Percentiles rank a stretch among this genome's conserved stretches.
phyloP scores from a whole-genome alignment of 2,329 filamentous ascomycete genomes.

The Penicillium sp. region DNA sequence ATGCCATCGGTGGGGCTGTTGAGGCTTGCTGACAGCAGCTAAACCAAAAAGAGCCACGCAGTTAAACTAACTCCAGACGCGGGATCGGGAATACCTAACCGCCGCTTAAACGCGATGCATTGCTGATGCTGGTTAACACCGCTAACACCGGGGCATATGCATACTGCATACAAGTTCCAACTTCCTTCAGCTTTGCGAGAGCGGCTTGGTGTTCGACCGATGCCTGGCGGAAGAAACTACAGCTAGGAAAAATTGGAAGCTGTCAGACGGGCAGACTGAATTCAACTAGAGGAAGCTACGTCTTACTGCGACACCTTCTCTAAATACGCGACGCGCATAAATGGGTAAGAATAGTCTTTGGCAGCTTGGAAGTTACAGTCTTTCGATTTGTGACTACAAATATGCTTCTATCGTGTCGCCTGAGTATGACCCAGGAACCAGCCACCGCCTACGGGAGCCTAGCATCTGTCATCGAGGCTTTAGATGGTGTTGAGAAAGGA shows the following conservation, averaged over 20 bases:
- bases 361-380: neutral
- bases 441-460: neutral
- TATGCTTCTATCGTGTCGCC: neutral
- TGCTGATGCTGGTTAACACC: neutral
- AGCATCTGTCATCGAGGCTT: neutral
- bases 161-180: neutral
- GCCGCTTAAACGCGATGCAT: neutral
- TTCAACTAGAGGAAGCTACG: too few species aligned
- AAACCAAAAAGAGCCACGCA: neutral
- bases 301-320: too few species aligned
- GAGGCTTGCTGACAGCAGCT: neutral
- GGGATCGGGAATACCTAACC: neutral
- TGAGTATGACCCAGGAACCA: neutral
- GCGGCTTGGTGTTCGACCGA: too few species aligned
- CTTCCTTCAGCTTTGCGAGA: too few species aligned
- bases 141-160: neutral
- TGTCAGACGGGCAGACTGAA: too few species aligned
- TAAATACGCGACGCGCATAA: too few species aligned
- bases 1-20: neutral
- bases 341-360: neutral
- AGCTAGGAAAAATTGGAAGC: too few species aligned
- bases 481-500: neutral
- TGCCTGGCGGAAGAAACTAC: too few species aligned
- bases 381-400: neutral
- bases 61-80: neutral